phyloP scores from a whole-genome alignment of 768 basidiomycete species.

The Suillus occidentalis region DNA sequence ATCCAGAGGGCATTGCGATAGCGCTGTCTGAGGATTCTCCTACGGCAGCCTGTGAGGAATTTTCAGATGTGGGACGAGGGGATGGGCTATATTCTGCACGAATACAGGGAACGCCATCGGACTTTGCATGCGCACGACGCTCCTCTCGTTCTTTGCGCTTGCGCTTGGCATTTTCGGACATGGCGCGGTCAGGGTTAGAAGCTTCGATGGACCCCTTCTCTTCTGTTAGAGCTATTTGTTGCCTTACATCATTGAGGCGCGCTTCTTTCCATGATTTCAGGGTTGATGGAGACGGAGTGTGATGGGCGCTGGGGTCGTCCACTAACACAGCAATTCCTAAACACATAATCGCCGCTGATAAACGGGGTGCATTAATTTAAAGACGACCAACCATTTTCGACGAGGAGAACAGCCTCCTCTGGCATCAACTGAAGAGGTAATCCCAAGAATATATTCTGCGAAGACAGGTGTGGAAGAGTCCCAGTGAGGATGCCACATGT shows the following conservation, averaged over 20 bases:
- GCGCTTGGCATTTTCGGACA: slow-evolving; percentile 61
- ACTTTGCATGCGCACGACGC: slow-evolving; percentile 25
- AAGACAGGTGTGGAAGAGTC: slow-evolving; percentile 90
- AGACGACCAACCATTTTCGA: slow-evolving; percentile 65
- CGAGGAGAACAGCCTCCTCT: slow-evolving; percentile 88
- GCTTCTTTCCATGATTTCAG: slow-evolving; percentile 54
- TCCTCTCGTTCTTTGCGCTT: slow-evolving; percentile 75
- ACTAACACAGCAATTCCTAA: slow-evolving; percentile 77
- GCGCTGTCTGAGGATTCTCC: not conserved
- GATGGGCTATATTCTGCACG: slow-evolving; percentile 16
- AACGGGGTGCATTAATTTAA: not conserved
- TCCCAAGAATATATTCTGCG: slow-evolving; percentile 96
- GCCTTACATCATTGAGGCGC: slow-evolving; percentile 44
- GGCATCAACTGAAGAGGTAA: slow-evolving; percentile 86
- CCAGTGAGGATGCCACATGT: slow-evolving; percentile 87
- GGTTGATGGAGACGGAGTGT: slow-evolving; percentile 44
- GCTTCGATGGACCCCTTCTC: slow-evolving; percentile 50
- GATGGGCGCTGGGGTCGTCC: slow-evolving; percentile 65
- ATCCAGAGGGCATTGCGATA: slow-evolving; percentile 14
- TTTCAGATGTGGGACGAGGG: slow-evolving; percentile 1
- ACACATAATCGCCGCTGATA: not conserved
- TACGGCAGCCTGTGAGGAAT: slow-evolving; percentile 7
- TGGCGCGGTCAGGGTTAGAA: slow-evolving; percentile 36
- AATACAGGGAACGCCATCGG: slow-evolving; percentile 23
- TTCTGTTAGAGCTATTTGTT: slow-evolving; percentile 51